Evolutionary conservation across 2,329 filamentous ascomycete genomes (phyloP), one percentile per base, ranked within the genome.

Genomic region (Pseudogymnoascus sp.): DNA sequence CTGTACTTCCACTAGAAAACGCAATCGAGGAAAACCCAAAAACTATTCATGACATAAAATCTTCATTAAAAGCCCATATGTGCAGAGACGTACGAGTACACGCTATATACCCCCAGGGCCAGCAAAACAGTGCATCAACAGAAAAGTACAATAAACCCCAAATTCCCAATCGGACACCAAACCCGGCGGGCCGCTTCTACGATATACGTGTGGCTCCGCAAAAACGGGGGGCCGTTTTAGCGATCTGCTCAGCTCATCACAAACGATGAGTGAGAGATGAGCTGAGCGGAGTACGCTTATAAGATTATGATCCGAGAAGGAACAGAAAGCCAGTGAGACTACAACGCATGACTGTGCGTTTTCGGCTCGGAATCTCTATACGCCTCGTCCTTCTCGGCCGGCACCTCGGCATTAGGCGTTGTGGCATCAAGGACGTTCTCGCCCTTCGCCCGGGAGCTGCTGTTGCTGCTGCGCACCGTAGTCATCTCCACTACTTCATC

Each of bases 401-500:
- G 10, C 16, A 33, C 29, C 49, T 55, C 45, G 26, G 14, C n/a
- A 11, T 16, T 10, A 16, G 49, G 49, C 2, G 49, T 55, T 10
- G 29, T 11, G 14, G 45, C 49, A 33, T 55, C 49, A 14, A 55
- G 49, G 49, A 7, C n/a, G 12, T 6, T 12, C n/a, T 55, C 49
- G 29, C 14, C 26, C n/a, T 55, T 55, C n/a, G n/a, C 14, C n/a
- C 10, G n/a, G n/a, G 49, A 55, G 49, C 49, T 21, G 23, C 11
- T n/a, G 49, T 14, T 29, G 26, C 49, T 55, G 26, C 49, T 55
- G 8, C 49, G 26, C 26, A 55, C 49, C 33, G n/a, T 7, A 55
- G 49, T 33, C 49, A 55, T 55, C 29, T 55, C 49, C 10, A 55
- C 49, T n/a, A 55, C 49, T 29, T 33, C 49, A 35, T 74, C 68